A percentile compares a stretch with the other conserved stretches of the same genome.
phyloP scores from a whole-genome alignment of 768 basidiomycete genomes.

The Boletus huronensis region DNA sequence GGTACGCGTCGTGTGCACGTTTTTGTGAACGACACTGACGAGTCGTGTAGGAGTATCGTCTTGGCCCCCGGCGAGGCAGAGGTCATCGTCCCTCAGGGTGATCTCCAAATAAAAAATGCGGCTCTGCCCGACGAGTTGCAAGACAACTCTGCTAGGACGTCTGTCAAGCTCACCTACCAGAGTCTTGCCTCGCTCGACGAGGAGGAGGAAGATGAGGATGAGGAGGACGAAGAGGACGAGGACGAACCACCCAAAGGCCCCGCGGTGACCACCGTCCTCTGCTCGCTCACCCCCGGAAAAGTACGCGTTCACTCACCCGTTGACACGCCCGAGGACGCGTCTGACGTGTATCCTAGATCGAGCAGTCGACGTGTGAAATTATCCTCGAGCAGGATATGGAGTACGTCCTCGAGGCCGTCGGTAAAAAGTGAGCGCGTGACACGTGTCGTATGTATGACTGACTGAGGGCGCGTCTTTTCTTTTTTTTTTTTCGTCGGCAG shows the following conservation, averaged over 20 bases:
- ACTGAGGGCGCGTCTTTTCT: conserved; percentile 10
- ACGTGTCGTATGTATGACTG: neutral
- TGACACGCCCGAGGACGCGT: conserved; percentile 3
- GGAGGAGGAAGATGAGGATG: conserved; percentile 42
- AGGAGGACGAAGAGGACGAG: conserved; percentile 44
- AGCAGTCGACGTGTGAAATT: conserved; percentile 70
- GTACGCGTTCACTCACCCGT: conserved; percentile 37
- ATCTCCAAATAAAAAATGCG: conserved; percentile 79
- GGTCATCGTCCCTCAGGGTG: conserved; percentile 56
- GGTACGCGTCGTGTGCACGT: conserved; percentile 41
- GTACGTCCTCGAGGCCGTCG: conserved; percentile 66
- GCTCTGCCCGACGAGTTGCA: conserved; percentile 71
- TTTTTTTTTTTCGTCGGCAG: conserved; percentile 32
- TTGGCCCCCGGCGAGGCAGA: conserved; percentile 57
- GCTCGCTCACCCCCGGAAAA: conserved; percentile 79
- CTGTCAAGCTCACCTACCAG: conserved; percentile 63
- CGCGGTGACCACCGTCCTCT: conserved; percentile 56
- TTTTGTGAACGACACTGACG: conserved; percentile 3
- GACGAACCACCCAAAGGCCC: conserved; percentile 38
- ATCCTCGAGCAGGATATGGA: conserved; percentile 64
- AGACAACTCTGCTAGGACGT: conserved; percentile 57
- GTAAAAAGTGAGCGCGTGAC: conserved; percentile 65
- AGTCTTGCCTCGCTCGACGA: conserved; percentile 35
- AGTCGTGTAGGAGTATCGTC: conserved; percentile 52
- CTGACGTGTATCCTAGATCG: conserved; percentile 48